Evolutionary conservation across 2,329 filamentous ascomycete genomes (phyloP).

Genomic region (Xylaria sp.): DNA sequence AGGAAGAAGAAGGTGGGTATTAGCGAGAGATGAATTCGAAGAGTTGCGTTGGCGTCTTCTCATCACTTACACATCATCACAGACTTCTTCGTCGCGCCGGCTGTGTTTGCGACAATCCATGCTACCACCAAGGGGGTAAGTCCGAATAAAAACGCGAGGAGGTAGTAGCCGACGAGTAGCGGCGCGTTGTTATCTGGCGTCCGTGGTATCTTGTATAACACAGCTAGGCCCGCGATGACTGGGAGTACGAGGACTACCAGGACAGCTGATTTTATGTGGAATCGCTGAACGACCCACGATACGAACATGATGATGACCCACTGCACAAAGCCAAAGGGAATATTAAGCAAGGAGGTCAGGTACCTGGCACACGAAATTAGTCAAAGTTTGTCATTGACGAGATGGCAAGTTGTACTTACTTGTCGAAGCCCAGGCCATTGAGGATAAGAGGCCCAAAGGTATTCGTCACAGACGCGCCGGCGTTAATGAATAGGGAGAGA

Average conservation of each 20-base stretch:
- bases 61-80: conserved; percentile 62
- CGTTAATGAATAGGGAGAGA: conserved; percentile 71
- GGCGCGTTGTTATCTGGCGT: conserved; percentile 55
- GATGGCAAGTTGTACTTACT: conserved; percentile 38
- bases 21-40: background rate
- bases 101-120: conserved; percentile 77
- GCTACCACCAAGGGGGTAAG: conserved; percentile 73
- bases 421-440: conserved; percentile 68
- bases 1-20: background rate
- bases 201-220: conserved; percentile 66
- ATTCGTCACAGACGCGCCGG: conserved; percentile 71
- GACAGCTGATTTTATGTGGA: conserved; percentile 66
- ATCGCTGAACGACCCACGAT: conserved; percentile 67
- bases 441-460: conserved; percentile 74
- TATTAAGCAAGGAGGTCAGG: conserved; percentile 70
- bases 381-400: background rate
- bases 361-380: conserved; percentile 46
- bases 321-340: conserved; percentile 73
- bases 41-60: background rate
- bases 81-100: conserved; percentile 74
- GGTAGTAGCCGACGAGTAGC: conserved; percentile 71
- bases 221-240: conserved; percentile 68
- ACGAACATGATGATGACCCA: conserved; percentile 66
- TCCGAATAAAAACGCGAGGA: conserved; percentile 73
- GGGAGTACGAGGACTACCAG: conserved; percentile 66